Conservation (phyloP, 2,329 filamentous ascomycete genomes). For the Epichloe coenophiala region DNA sequence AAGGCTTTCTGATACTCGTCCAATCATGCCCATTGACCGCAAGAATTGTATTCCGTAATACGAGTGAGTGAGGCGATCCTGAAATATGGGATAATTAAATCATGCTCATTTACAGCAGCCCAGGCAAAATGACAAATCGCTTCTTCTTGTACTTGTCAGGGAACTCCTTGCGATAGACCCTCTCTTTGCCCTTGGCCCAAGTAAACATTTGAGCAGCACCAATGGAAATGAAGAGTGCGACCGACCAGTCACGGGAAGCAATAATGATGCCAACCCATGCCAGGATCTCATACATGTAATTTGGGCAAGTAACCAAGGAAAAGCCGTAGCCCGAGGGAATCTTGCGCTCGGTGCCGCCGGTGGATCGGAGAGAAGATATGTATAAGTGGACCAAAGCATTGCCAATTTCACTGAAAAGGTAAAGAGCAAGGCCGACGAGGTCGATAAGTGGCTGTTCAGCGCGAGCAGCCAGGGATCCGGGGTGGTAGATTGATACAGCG, state of each 20-base stretch:
- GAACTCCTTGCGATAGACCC: conserved; percentile 78
- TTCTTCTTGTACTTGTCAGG: conserved; percentile 93
- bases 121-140: conserved; percentile 70
- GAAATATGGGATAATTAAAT: neutral
- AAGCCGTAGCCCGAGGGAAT: conserved; percentile 83
- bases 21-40: too few species aligned
- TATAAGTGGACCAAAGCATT: conserved; percentile 74
- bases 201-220: conserved; percentile 67
- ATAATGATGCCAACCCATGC: conserved; percentile 77
- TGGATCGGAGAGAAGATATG: conserved; percentile 61
- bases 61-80: too few species aligned
- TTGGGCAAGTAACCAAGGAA: conserved; percentile 79
- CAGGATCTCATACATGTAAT: conserved; percentile 88
- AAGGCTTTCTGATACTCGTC: too few species aligned
- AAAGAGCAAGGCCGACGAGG: conserved; percentile 58
- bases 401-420: conserved; percentile 60
- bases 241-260: conserved; percentile 65
- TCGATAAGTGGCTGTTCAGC: conserved; percentile 37
- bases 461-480: conserved; percentile 52
- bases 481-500: conserved; percentile 74
- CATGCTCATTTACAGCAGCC: conserved; percentile 42
- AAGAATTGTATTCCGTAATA: too few species aligned
- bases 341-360: conserved; percentile 72
- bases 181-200: conserved; percentile 91
- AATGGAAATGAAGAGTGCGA: conserved; percentile 61